Evolutionary conservation across 2,329 filamentous ascomycete species (phyloP), one percentile per base, ranked within the genome.

Genomic region (Trichoderma sp.): DNA sequence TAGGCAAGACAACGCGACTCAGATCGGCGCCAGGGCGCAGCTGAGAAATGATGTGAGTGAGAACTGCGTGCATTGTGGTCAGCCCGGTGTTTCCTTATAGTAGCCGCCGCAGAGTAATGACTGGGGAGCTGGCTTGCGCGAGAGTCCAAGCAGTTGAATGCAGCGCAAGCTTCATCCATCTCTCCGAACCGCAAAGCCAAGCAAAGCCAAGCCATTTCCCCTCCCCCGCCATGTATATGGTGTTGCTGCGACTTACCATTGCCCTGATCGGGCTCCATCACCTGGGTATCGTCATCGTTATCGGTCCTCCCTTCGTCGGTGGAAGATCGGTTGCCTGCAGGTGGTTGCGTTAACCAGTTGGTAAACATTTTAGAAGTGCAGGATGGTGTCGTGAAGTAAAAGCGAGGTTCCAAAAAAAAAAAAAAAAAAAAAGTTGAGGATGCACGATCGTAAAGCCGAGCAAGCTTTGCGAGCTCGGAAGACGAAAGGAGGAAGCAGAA

Each of bases 1-100:
- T 99, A 52, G 96, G 96, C 68, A 99, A 85, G 43, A 96, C 95
- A 72, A 99, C 94, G 75, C 95, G 89, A 81, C 94, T 97, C 75
- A 99, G 85, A 80, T 99, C 96, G 76, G 96, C 96, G 73, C 96
- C 96, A 14, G 96, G 96, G 72, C 96, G 92, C 72, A 99, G 86
- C 83, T 99, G 96, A 64, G 94, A 97, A 78, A 99, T 98, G 81
- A 99, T 97, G 82, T 98, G 95, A 70, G 90, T 92, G 74, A 99
- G 91, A 77, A 99, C 96, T 97, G 65, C 57, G 31, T 55, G 65
- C 59, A 35, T 57, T 29, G 27, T 33, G 56, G 59, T 70, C 52
- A 70, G 64, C 57, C 27, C 27, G 16, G 31, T 13, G 37, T 29
- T 53, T 56, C 43, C 43, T 35, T 31, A 10, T 19, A 40, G 27